phyloP scores from a whole-genome alignment of 225 moss, liverwort and hornwort genomes.

The Thuidium tamariscinum region DNA sequence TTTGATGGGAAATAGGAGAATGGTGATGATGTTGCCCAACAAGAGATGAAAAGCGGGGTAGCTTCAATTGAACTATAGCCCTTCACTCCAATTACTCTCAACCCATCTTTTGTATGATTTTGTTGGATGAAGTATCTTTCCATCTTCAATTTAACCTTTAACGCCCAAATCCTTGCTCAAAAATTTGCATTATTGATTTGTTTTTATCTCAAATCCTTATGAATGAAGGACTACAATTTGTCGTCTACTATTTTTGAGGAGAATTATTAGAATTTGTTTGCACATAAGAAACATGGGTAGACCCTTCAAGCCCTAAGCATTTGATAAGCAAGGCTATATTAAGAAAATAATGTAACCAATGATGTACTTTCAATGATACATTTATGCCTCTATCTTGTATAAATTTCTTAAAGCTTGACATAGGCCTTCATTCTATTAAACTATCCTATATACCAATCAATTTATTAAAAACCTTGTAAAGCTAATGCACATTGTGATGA shows the following conservation, averaged over 20 bases:
- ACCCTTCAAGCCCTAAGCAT: background rate
- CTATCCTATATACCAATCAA: background rate
- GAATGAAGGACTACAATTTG: background rate
- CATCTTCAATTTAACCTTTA: background rate
- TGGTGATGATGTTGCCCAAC: background rate
- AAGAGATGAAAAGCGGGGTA: background rate
- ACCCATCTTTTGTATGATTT: background rate
- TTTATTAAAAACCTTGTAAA: background rate
- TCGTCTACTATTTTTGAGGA: background rate
- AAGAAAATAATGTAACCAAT: background rate
- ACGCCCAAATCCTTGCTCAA: background rate
- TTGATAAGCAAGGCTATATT: background rate
- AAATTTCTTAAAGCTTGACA: background rate
- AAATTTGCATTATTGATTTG: background rate
- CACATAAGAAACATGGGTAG: background rate
- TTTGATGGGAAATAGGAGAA: background rate
- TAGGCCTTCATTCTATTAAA: background rate
- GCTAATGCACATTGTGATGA: background rate
- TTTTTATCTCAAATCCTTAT: background rate
- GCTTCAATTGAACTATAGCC: background rate
- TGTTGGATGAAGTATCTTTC: background rate
- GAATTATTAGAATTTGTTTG: rapidly evolving
- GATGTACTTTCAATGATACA: background rate
- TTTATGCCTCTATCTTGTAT: too few relatives aligned
- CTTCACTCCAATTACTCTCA: background rate